A percentile compares a stretch with the other conserved stretches of the same genome.
Evolutionary conservation across 1,284 basidiomycete species (phyloP).

Genomic region (Rhodotorula mucilaginosa): DNA sequence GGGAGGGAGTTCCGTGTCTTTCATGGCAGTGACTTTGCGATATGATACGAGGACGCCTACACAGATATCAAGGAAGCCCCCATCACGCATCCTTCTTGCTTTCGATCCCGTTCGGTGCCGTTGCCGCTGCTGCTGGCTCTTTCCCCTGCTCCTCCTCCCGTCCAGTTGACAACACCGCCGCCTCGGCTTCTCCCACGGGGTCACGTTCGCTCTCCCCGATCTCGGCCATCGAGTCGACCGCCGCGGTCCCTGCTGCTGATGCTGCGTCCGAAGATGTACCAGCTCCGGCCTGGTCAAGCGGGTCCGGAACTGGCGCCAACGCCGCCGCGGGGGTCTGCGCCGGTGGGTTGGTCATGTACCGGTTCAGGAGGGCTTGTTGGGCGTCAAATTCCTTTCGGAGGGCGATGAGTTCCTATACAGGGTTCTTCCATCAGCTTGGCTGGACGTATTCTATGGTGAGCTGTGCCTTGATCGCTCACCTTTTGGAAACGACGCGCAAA

Average conservation of each 20-base stretch:
- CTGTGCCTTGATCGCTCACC: neutral
- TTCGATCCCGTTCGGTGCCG: neutral
- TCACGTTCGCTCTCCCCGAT: neutral
- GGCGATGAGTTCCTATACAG: constrained; percentile 37
- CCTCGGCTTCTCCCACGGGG: neutral
- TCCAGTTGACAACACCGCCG: neutral
- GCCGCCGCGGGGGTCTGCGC: constrained; percentile 14
- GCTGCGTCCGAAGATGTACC: neutral
- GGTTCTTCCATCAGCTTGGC: no score
- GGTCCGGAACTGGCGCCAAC: neutral
- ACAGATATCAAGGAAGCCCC: neutral
- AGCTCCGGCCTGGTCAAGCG: neutral
- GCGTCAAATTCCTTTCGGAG: constrained; percentile 44
- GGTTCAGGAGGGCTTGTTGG: constrained; percentile 30
- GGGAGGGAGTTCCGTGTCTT: no score
- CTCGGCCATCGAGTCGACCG: neutral
- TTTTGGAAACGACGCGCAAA: constrained; percentile 43
- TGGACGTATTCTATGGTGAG: no score
- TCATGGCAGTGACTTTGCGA: no score
- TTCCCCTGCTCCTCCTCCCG: neutral
- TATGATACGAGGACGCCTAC: neutral
- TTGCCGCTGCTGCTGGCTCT: no score
- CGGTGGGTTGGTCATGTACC: constrained; percentile 21
- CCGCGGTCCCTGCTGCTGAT: no score
- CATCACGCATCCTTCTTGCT: neutral